Percentiles rank a stretch among this genome's conserved stretches.
These are phyloP conservation scores for Martensiomyces pterosporus DNA, from an alignment of 192 early-diverging fungal species.

Conservation along the genomic window DNA sequence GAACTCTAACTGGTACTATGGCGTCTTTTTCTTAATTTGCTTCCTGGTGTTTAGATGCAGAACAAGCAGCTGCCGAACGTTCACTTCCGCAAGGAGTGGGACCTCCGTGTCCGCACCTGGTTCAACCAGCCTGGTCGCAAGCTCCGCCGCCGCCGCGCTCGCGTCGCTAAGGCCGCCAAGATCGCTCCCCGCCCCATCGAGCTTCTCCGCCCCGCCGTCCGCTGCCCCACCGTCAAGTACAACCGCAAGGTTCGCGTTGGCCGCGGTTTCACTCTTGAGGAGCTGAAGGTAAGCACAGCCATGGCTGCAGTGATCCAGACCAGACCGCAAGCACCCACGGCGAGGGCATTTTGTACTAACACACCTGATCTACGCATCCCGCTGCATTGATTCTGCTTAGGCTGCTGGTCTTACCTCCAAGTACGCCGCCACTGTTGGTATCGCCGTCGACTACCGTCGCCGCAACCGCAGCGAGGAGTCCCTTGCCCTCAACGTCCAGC, in stretches of 20 bases:
- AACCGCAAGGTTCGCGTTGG: constrained; percentile 96
- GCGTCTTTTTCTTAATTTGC: too few species aligned
- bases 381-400: constrained; percentile 35
- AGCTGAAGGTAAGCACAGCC: constrained; percentile 70
- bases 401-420: constrained; percentile 89
- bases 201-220: constrained; percentile 92
- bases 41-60: constrained; percentile 63
- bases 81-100: constrained; percentile 99
- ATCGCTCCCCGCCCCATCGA: constrained; percentile 97
- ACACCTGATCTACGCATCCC: too few species aligned
- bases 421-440: constrained; percentile 91
- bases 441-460: constrained; percentile 95
- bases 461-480: constrained; percentile 94
- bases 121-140: constrained; percentile 97
- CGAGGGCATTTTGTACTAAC: too few species aligned
- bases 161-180: constrained; percentile 91
- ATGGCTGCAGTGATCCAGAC: too few species aligned
- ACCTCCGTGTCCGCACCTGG: constrained; percentile 94
- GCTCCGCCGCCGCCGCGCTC: constrained; percentile 80
- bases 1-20: too few species aligned
- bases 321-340: too few species aligned
- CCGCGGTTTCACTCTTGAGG: constrained; percentile 97
- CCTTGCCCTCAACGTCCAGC: constrained; percentile 87
- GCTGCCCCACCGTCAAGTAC: constrained; percentile 96
- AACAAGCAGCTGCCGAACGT: constrained; percentile 91